phyloP scores from a whole-genome alignment of 176 grass and related monocot species.

The Hordeum marinum region DNA sequence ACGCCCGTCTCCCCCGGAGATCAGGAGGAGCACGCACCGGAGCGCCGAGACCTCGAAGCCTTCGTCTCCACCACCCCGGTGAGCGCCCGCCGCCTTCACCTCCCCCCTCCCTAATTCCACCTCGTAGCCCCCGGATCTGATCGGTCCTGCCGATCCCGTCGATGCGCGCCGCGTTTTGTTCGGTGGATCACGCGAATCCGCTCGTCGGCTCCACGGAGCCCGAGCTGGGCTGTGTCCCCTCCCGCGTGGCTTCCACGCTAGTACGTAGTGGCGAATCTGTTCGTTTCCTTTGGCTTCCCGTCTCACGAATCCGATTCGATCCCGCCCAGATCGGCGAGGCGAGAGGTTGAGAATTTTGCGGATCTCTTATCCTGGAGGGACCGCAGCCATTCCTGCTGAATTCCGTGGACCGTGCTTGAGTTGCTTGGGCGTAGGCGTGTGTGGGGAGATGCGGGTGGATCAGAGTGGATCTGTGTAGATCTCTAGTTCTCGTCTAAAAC shows the following conservation, averaged over 20 bases:
- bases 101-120: not conserved
- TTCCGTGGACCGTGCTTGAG: not conserved
- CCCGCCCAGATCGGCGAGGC: not conserved
- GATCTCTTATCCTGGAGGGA: not conserved
- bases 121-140: slow-evolving; percentile 26
- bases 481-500: not conserved
- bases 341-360: not conserved
- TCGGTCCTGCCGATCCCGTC: not conserved
- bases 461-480: not conserved
- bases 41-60: not conserved
- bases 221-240: not conserved
- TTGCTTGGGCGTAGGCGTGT: not conserved
- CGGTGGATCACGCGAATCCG: not conserved
- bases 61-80: slow-evolving; percentile 10
- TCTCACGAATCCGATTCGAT: slow-evolving; percentile 22
- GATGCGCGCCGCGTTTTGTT: not conserved
- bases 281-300: not conserved
- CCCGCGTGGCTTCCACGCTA: not conserved
- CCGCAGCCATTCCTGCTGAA: not conserved
- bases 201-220: not conserved
- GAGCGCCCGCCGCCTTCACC: not conserved
- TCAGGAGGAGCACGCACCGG: not conserved
- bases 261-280: not conserved
- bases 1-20: slow-evolving; percentile 10
- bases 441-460: not conserved